A percentile compares a stretch with the other conserved stretches of the same genome.
phyloP scores from a whole-genome alignment of 768 basidiomycete genomes.

The Daedalea quercina region DNA sequence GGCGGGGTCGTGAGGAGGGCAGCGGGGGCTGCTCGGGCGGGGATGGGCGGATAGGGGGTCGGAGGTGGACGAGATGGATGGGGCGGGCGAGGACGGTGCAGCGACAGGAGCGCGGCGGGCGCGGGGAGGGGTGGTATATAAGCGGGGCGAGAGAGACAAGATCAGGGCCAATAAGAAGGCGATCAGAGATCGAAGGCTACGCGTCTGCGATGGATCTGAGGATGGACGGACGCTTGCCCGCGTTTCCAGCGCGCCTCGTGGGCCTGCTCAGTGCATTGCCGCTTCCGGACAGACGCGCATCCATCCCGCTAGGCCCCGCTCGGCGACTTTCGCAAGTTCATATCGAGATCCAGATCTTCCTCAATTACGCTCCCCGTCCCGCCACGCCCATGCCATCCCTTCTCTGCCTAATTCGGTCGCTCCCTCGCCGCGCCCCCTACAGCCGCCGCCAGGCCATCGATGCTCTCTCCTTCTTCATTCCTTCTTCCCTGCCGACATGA shows the following conservation, averaged over 20 bases:
- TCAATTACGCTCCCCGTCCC: background rate
- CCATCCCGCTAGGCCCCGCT: slow-evolving; percentile 1
- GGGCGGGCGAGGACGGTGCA: slow-evolving; percentile 38
- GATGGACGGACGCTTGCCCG: slow-evolving; percentile 9
- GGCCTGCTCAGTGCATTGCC: slow-evolving; percentile 2
- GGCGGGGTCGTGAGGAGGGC: slow-evolving; percentile 20
- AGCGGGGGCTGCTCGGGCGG: slow-evolving; percentile 21
- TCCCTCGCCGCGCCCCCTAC: too few species aligned
- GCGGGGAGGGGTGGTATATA: slow-evolving; percentile 15
- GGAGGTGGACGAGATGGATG: slow-evolving; percentile 30
- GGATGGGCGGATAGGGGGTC: slow-evolving; percentile 15
- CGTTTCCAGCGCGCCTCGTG: slow-evolving; percentile 3
- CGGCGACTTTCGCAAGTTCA: background rate
- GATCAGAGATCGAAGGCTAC: slow-evolving; percentile 22
- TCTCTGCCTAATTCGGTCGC: background rate
- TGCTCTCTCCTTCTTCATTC: background rate
- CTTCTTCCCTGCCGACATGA: background rate
- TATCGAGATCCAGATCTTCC: slow-evolving; percentile 4
- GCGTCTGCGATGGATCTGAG: slow-evolving; percentile 16
- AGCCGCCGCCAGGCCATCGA: background rate
- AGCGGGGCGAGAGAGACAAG: slow-evolving; percentile 18
- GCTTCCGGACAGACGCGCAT: background rate
- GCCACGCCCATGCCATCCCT: background rate
- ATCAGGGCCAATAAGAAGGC: slow-evolving; percentile 25
- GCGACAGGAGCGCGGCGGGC: slow-evolving; percentile 11